Evolutionary conservation across 2,329 filamentous ascomycete species (phyloP).

Genomic region (Curvularia eragrostidis): DNA sequence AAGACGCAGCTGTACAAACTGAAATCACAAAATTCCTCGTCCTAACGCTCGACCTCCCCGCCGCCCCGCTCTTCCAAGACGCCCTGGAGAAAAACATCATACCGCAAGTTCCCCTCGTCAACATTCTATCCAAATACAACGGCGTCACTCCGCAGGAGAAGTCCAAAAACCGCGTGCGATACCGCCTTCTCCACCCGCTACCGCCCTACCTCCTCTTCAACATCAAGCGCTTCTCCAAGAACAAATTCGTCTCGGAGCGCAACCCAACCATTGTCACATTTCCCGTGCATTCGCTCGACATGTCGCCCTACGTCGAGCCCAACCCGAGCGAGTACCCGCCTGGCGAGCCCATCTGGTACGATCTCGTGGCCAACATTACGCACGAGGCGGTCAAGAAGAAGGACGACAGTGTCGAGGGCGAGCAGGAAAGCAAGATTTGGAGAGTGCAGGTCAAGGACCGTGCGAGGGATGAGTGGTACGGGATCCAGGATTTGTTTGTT

Average conservation of each 20-base stretch:
- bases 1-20: conserved; percentile 84
- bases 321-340: conserved; percentile 73
- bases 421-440: conserved; percentile 92
- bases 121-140: conserved; percentile 91
- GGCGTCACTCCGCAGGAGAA: conserved; percentile 87
- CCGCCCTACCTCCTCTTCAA: conserved; percentile 93
- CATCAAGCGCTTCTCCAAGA: conserved; percentile 94
- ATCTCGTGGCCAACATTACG: conserved; percentile 93
- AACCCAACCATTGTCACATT: conserved; percentile 99
- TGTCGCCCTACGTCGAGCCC: conserved; percentile 90
- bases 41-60: conserved; percentile 88
- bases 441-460: conserved; percentile 88
- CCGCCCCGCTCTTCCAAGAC: conserved; percentile 94
- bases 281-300: conserved; percentile 81
- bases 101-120: conserved; percentile 78
- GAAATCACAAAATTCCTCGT: conserved; percentile 84
- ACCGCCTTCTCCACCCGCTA: conserved; percentile 86
- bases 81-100: conserved; percentile 95
- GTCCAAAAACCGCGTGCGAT: conserved; percentile 84
- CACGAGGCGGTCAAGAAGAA: conserved; percentile 79
- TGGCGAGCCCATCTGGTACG: conserved; percentile 89
- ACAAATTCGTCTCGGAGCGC: conserved; percentile 94
- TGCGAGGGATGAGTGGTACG: conserved; percentile 84
- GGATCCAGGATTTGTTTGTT: conserved; percentile 92
- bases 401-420: conserved; percentile 85